A percentile compares a stretch with the other conserved stretches of the same genome.
Evolutionary conservation across 805 yeast species (phyloP).

Genomic region (Saturnispora hagleri): DNA sequence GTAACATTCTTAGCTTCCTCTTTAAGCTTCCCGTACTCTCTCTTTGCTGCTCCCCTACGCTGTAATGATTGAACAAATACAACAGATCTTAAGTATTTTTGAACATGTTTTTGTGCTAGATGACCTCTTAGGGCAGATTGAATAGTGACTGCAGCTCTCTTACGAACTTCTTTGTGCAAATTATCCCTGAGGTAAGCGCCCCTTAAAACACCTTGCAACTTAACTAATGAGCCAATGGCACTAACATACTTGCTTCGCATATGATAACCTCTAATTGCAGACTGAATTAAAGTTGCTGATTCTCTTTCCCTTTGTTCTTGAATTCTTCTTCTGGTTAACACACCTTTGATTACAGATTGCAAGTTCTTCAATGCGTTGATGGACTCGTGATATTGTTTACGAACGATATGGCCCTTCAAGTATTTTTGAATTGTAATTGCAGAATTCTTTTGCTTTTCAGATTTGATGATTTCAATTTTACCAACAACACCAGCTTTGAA

Average conservation of each 20-base stretch:
- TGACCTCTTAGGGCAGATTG: constrained; percentile 71
- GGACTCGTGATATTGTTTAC: constrained; percentile 48
- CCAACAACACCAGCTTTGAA: constrained; percentile 97
- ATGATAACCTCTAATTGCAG: constrained; percentile 45
- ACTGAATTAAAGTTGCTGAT: constrained; percentile 69
- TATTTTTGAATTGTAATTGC: constrained; percentile 84
- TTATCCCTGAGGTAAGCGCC: constrained; percentile 48
- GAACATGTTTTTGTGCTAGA: constrained; percentile 46
- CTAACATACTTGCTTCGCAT: constrained; percentile 34
- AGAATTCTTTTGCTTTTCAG: constrained; percentile 66
- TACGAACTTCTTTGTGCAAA: constrained; percentile 40
- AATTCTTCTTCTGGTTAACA: constrained; percentile 43
- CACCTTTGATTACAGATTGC: constrained; percentile 62
- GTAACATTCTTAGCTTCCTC: constrained; percentile 89
- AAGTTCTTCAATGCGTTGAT: constrained; percentile 43
- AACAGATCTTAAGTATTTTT: constrained; percentile 42
- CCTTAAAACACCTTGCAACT: constrained; percentile 40
- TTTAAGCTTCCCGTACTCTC: constrained; percentile 53
- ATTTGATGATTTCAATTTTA: constrained; percentile 73
- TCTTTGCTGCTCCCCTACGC: constrained; percentile 67
- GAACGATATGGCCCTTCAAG: constrained; percentile 54
- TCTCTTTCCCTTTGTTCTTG: constrained; percentile 44
- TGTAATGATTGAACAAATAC: constrained; percentile 67
- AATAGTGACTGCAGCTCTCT: constrained; percentile 56
- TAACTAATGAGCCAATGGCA: constrained; percentile 31